Conservation (phyloP, 768 basidiomycete species). For the Collybia nuda region DNA sequence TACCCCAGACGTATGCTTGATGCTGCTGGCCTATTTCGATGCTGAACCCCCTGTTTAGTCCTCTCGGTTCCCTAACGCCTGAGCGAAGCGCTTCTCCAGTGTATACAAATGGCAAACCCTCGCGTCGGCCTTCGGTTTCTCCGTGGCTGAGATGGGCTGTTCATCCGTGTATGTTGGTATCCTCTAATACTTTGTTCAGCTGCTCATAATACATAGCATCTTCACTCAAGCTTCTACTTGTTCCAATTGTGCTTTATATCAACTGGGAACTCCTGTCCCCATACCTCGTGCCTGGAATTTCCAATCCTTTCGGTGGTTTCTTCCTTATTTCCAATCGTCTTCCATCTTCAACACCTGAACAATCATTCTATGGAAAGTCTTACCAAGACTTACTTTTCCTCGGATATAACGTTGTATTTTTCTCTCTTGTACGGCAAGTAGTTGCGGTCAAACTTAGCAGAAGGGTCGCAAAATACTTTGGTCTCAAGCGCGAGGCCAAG, state of each 20-base stretch:
- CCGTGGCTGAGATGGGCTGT: conserved; percentile 71
- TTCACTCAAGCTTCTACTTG: conserved; percentile 64
- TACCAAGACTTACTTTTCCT: conserved; percentile 79
- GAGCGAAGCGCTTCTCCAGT: conserved; percentile 34
- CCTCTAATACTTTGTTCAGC: background rate
- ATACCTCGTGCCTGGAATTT: conserved; percentile 41
- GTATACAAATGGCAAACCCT: conserved; percentile 9
- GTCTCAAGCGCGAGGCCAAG: conserved; percentile 67
- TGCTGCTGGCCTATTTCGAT: background rate
- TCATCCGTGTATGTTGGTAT: conserved; percentile 56
- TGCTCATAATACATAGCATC: conserved; percentile 37
- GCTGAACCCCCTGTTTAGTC: conserved; percentile 26
- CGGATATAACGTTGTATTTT: conserved; percentile 82
- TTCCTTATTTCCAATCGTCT: conserved; percentile 73
- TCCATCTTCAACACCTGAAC: conserved; percentile 46
- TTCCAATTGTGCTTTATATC: conserved; percentile 58
- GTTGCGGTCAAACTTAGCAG: conserved; percentile 63
- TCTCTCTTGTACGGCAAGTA: conserved; percentile 82
- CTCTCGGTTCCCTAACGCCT: conserved; percentile 36
- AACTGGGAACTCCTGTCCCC: conserved; percentile 60
- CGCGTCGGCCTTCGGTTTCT: conserved; percentile 19
- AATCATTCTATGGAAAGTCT: conserved; percentile 70
- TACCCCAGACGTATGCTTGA: conserved; percentile 57
- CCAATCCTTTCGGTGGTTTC: conserved; percentile 74
- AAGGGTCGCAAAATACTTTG: conserved; percentile 69